Conservation (phyloP, 345 rosid genomes). For the Reutealis trisperma region DNA sequence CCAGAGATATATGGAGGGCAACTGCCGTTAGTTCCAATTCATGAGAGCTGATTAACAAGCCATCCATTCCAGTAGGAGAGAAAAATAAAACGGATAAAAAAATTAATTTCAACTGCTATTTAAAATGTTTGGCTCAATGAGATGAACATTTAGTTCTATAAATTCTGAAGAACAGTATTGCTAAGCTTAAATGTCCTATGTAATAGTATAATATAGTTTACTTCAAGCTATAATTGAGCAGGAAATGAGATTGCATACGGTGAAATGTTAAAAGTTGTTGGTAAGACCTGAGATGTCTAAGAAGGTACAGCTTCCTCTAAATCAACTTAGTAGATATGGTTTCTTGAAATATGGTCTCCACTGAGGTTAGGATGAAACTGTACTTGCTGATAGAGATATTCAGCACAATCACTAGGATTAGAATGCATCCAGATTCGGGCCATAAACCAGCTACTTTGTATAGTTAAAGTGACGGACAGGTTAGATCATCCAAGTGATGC, state of each 20-base stretch:
- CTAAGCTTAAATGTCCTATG: too few species aligned
- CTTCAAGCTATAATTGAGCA: too few species aligned
- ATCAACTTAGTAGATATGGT: background rate
- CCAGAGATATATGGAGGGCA: conserved; percentile 49
- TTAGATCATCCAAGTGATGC: too few species aligned
- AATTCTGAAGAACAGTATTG: too few species aligned
- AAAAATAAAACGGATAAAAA: too few species aligned
- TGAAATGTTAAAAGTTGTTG: too few species aligned
- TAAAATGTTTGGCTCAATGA: too few species aligned
- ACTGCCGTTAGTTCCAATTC: conserved; percentile 24
- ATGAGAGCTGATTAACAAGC: background rate
- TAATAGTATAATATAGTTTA: too few species aligned
- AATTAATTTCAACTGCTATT: too few species aligned
- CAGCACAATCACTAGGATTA: background rate
- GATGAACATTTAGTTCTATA: too few species aligned
- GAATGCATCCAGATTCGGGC: background rate
- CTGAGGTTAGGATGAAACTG: background rate
- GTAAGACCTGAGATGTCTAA: background rate
- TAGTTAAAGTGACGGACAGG: background rate
- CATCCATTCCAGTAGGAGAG: too few species aligned
- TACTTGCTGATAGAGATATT: background rate
- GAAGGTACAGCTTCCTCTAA: background rate
- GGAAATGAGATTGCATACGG: too few species aligned
- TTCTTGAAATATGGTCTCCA: background rate
- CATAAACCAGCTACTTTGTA: background rate